Conservation (phyloP, 768 basidiomycete genomes). For the Tubosaeta brunneosetosa region DNA sequence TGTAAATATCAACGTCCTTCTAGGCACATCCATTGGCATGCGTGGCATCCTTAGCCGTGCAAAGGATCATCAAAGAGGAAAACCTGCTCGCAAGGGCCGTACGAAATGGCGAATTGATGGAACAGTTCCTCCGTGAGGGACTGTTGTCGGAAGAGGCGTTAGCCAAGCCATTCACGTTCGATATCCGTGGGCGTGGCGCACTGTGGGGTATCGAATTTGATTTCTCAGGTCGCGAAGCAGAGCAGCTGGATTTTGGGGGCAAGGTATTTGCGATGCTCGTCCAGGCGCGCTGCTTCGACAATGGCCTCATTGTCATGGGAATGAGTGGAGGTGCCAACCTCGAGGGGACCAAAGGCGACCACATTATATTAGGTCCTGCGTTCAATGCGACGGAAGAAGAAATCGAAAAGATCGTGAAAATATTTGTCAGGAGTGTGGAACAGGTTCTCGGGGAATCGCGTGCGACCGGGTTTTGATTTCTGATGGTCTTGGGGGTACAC, state of each 20-base stretch:
- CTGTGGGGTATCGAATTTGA: conserved; percentile 88
- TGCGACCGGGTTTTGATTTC: background rate
- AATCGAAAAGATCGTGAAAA: conserved; percentile 60
- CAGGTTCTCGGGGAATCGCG: conserved; percentile 47
- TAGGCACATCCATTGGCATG: conserved; percentile 74
- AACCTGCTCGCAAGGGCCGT: conserved; percentile 65
- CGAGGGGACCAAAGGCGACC: conserved; percentile 69
- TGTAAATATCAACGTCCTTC: conserved; percentile 4
- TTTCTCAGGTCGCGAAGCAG: conserved; percentile 42
- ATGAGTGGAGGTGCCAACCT: conserved; percentile 65
- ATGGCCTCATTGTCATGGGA: conserved; percentile 69
- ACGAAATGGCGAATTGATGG: conserved; percentile 56
- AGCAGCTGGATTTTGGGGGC: conserved; percentile 46
- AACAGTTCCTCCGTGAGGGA: conserved; percentile 48
- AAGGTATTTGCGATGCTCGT: conserved; percentile 61
- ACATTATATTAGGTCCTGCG: conserved; percentile 72
- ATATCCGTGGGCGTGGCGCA: conserved; percentile 78
- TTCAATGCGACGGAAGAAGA: conserved; percentile 72
- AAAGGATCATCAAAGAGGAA: conserved; percentile 64
- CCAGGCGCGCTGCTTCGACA: conserved; percentile 64
- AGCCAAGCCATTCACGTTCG: conserved; percentile 65
- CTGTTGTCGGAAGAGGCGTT: conserved; percentile 52
- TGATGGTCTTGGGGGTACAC: background rate
- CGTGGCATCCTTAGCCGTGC: conserved; percentile 77
- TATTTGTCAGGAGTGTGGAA: conserved; percentile 64